Evolutionary conservation across 306 rosid genomes (phyloP).

Genomic region (Acacia confusa): DNA sequence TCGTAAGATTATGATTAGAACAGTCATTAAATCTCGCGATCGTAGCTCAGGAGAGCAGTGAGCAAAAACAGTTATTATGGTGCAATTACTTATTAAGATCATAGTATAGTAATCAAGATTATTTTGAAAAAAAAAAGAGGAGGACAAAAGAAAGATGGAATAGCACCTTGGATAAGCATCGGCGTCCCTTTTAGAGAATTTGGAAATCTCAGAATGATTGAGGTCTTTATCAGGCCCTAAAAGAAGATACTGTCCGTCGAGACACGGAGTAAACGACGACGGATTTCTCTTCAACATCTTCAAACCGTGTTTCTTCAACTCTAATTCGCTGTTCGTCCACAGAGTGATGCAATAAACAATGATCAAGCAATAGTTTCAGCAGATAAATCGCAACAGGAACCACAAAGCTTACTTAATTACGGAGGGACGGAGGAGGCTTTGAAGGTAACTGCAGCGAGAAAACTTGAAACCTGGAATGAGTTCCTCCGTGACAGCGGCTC

Average conservation of each 20-base stretch:
- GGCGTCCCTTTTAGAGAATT: slow-evolving; percentile 78
- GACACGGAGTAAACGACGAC: slow-evolving; percentile 90
- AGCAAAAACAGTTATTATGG: background rate
- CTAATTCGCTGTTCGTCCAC: slow-evolving; percentile 56
- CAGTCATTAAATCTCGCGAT: background rate
- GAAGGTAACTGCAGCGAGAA: slow-evolving; percentile 92
- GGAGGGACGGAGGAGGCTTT: slow-evolving; percentile 87
- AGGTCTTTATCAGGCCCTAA: slow-evolving; percentile 67
- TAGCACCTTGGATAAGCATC: slow-evolving; percentile 76
- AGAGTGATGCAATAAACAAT: background rate
- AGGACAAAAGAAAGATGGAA: background rate
- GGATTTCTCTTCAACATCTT: slow-evolving; percentile 81
- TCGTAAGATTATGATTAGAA: background rate
- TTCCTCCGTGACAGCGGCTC: slow-evolving; percentile 91
- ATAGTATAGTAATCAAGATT: background rate
- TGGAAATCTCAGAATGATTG: slow-evolving; percentile 76
- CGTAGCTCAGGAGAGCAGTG: background rate
- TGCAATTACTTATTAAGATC: background rate
- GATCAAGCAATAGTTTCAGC: slow-evolving; percentile 4
- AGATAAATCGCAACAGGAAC: background rate
- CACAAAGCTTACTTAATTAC: slow-evolving; percentile 50
- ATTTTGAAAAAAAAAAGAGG: background rate
- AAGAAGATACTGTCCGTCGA: slow-evolving; percentile 86
- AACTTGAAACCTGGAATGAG: slow-evolving; percentile 85
- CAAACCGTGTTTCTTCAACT: slow-evolving; percentile 77